Conservation (phyloP, 2,329 filamentous ascomycete genomes). For the Geosmithia flava region DNA sequence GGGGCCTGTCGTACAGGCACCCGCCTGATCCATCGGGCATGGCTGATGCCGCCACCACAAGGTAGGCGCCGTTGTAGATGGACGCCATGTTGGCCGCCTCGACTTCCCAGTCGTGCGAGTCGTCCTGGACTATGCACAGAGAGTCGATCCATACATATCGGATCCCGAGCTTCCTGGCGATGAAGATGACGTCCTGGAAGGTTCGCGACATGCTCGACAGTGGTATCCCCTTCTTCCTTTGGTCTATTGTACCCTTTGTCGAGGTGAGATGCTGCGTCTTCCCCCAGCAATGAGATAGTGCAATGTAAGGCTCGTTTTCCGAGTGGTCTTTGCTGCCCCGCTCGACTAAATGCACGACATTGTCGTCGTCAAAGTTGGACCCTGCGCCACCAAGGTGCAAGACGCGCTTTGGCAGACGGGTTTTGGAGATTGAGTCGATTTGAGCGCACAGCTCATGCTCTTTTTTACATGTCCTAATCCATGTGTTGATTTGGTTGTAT, state of each 20-base stretch:
- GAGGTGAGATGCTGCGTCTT: neutral
- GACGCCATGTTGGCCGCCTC: slow-evolving; percentile 14
- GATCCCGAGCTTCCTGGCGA: slow-evolving; percentile 7
- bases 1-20: slow-evolving; percentile 7
- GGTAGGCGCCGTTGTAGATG: slow-evolving; percentile 11
- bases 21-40: slow-evolving; percentile 8
- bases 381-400: neutral
- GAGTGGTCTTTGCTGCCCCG: neutral
- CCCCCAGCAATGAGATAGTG: neutral
- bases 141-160: slow-evolving; percentile 14
- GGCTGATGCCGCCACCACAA: slow-evolving; percentile 11
- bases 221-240: slow-evolving; percentile 1
- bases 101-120: slow-evolving; percentile 10
- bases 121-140: slow-evolving; percentile 13
- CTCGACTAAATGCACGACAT: neutral
- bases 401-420: neutral
- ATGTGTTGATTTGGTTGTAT: neutral
- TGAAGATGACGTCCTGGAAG: neutral
- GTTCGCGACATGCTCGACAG: neutral
- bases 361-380: neutral
- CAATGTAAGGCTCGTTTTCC: neutral
- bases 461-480: neutral
- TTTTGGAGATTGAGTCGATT: neutral
- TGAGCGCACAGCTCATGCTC: neutral
- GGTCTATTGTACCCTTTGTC: neutral